phyloP scores from a whole-genome alignment of 1,139 yeast species.

The Geotrichum histeridarum region DNA sequence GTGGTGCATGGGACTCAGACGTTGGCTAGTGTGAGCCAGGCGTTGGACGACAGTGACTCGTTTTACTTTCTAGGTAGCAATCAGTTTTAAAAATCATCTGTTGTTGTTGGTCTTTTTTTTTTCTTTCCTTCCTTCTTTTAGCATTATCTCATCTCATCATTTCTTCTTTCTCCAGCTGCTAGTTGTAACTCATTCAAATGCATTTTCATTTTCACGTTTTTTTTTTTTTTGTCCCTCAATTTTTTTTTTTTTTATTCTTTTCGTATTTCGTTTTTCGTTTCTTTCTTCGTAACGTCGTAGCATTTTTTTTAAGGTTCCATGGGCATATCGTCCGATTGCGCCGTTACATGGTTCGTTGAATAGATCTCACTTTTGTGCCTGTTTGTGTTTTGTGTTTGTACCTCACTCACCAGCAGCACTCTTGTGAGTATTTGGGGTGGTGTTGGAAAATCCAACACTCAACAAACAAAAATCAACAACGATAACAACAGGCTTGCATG shows the following conservation, averaged over 20 bases:
- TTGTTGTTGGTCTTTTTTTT: background rate
- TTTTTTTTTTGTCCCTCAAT: background rate
- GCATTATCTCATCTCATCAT: background rate
- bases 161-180: background rate
- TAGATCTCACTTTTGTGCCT: background rate
- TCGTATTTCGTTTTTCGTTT: background rate
- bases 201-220: background rate
- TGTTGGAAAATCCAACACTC: background rate
- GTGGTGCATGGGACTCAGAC: background rate
- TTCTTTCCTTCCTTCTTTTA: background rate
- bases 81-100: background rate
- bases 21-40: background rate
- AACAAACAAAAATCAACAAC: too few species aligned
- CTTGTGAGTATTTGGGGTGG: too few species aligned
- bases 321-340: too few species aligned
- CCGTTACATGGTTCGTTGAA: too few species aligned
- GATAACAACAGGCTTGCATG: too few species aligned
- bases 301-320: background rate
- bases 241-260: background rate
- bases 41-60: background rate
- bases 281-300: background rate
- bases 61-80: slow-evolving; percentile 6
- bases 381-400: too few species aligned
- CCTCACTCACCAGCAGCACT: too few species aligned
- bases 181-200: background rate